These are phyloP conservation scores for Fallopia convolvulus DNA, from an alignment of 148 eudicot genomes.

Conservation along the genomic window DNA sequence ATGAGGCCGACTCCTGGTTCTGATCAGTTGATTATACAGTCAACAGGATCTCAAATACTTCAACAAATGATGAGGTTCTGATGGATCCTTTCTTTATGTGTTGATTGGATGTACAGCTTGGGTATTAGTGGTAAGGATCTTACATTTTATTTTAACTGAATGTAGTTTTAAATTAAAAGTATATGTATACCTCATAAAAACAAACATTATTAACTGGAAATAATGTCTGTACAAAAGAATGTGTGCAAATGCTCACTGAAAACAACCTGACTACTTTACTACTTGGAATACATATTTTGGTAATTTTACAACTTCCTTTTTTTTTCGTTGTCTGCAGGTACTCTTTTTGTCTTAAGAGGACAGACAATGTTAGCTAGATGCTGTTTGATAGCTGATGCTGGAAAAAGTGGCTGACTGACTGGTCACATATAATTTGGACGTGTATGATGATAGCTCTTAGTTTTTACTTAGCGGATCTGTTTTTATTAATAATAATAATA, in stretches of 20 bases:
- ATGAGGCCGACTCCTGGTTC: conserved; percentile 75
- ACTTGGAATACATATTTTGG: neutral
- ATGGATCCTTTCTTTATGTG: conserved; percentile 17
- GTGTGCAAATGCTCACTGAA: neutral
- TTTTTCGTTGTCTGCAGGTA: neutral
- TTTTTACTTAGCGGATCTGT: neutral
- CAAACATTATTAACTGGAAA: too few relatives aligned
- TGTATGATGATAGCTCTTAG: neutral
- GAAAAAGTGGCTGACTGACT: neutral
- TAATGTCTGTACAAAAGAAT: neutral
- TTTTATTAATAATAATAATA: neutral
- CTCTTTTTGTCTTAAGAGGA: neutral
- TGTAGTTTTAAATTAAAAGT: neutral
- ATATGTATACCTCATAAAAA: too few relatives aligned
- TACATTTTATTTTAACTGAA: neutral
- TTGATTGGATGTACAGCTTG: conserved; percentile 22
- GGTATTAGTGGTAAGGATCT: conserved; percentile 27
- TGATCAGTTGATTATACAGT: conserved; percentile 55
- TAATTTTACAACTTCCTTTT: neutral
- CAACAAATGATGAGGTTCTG: conserved; percentile 66
- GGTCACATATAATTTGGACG: neutral
- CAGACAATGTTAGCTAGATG: conserved; percentile 10
- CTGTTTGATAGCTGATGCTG: neutral
- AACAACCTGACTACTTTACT: too few relatives aligned
- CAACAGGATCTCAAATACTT: conserved; percentile 54